Percentiles rank a stretch among this genome's conserved stretches.
Evolutionary conservation across 2,329 filamentous ascomycete genomes (phyloP).

Genomic region (Nemania diffusa): DNA sequence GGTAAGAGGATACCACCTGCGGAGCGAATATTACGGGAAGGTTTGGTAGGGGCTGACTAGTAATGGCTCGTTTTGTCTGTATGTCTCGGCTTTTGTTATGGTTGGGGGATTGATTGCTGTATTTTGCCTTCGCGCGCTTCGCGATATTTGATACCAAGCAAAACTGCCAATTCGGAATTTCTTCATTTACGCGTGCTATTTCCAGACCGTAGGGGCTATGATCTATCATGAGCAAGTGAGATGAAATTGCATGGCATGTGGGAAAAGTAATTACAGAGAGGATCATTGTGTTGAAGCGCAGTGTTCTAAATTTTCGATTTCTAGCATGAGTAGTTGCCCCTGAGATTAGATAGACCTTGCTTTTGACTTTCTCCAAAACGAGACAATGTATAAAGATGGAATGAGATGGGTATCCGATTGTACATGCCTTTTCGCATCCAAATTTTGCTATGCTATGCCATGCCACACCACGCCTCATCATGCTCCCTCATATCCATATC

Average conservation of each 20-base stretch:
- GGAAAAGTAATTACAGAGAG: background rate
- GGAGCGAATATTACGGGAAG: background rate
- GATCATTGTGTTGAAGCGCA: background rate
- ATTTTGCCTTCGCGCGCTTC: background rate
- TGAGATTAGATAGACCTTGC: no score
- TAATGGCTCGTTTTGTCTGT: background rate
- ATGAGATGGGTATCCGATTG: conserved; percentile 31
- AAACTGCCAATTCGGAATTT: background rate
- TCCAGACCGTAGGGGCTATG: background rate
- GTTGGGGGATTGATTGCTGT: background rate
- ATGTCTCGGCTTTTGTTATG: background rate
- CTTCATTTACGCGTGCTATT: background rate
- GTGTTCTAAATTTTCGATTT: no score
- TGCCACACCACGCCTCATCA: background rate
- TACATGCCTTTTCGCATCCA: background rate
- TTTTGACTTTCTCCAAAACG: no score
- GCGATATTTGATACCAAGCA: conserved; percentile 16
- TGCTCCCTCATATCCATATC: background rate
- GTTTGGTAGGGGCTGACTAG: background rate
- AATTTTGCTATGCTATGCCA: background rate
- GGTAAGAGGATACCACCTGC: background rate
- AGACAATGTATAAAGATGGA: background rate
- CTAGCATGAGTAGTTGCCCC: no score
- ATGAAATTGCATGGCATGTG: background rate
- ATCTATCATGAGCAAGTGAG: background rate